Conservation (phyloP, 176 grass and related monocot species). For the Miscanthus lutarioriparius region DNA sequence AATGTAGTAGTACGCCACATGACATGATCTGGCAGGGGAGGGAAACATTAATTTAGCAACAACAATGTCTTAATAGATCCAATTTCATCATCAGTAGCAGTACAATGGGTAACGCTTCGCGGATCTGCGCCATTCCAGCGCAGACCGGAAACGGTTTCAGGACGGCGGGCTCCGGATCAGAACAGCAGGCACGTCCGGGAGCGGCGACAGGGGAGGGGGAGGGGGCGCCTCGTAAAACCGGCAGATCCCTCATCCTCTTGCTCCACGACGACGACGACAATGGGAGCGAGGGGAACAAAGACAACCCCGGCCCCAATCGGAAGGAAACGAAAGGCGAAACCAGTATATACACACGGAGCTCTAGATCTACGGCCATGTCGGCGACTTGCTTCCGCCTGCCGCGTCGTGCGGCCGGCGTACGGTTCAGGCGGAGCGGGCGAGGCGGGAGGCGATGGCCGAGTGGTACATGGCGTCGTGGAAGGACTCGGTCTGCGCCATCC, state of each 20-base stretch:
- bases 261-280: background rate
- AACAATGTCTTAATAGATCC: too few species aligned
- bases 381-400: background rate
- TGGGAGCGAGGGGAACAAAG: background rate
- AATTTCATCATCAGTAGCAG: background rate
- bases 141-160: background rate
- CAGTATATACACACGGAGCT: constrained; percentile 13
- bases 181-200: background rate
- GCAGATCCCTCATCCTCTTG: background rate
- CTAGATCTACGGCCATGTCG: background rate
- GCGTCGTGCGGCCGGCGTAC: too few species aligned
- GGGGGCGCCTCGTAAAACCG: constrained; percentile 12
- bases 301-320: background rate
- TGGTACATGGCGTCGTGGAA: constrained; percentile 96
- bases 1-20: too few species aligned
- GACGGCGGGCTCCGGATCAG: background rate
- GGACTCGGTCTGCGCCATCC: constrained; percentile 62
- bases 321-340: background rate
- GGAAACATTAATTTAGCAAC: background rate
- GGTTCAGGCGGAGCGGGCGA: constrained; percentile 37
- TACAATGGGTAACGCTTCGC: background rate
- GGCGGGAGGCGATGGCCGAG: constrained; percentile 94
- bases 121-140: background rate
- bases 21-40: background rate
- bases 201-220: too few species aligned